A percentile compares a stretch with the other conserved stretches of the same genome.
Conservation (phyloP, 2,329 filamentous ascomycete species). For the Nemania abortiva region DNA sequence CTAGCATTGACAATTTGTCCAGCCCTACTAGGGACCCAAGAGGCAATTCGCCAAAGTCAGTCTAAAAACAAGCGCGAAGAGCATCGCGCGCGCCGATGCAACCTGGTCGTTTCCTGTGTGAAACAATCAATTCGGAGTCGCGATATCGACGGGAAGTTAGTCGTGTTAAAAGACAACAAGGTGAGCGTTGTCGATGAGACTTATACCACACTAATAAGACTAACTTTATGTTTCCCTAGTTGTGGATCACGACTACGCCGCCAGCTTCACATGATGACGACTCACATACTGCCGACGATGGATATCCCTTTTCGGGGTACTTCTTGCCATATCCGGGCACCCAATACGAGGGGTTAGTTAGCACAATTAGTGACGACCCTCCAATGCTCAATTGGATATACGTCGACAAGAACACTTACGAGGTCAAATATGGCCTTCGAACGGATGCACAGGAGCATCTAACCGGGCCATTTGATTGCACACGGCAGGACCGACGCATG, state of each 20-base stretch:
- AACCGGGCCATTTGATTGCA: constrained; percentile 65
- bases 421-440: constrained; percentile 61
- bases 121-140: constrained; percentile 57
- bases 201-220: background rate
- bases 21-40: constrained; percentile 60
- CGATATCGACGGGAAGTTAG: constrained; percentile 58
- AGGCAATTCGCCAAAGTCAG: constrained; percentile 64
- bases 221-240: constrained; percentile 41
- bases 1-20: constrained; percentile 57
- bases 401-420: constrained; percentile 59
- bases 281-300: constrained; percentile 49
- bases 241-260: constrained; percentile 61
- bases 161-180: constrained; percentile 61
- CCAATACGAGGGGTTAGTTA: constrained; percentile 60
- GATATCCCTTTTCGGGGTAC: constrained; percentile 68
- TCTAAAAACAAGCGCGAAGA: constrained; percentile 62
- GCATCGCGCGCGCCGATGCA: constrained; percentile 62
- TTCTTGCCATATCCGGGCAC: constrained; percentile 68
- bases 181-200: constrained; percentile 42
- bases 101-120: constrained; percentile 60
- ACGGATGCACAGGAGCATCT: constrained; percentile 57
- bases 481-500: constrained; percentile 63
- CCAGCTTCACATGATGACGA: constrained; percentile 44
- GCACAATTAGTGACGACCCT: constrained; percentile 62
- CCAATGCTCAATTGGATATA: constrained; percentile 66